Base-by-base conservation (phyloP, 108 stramenopile genomes). In the Cylindrotheca fusiformis region DNA sequence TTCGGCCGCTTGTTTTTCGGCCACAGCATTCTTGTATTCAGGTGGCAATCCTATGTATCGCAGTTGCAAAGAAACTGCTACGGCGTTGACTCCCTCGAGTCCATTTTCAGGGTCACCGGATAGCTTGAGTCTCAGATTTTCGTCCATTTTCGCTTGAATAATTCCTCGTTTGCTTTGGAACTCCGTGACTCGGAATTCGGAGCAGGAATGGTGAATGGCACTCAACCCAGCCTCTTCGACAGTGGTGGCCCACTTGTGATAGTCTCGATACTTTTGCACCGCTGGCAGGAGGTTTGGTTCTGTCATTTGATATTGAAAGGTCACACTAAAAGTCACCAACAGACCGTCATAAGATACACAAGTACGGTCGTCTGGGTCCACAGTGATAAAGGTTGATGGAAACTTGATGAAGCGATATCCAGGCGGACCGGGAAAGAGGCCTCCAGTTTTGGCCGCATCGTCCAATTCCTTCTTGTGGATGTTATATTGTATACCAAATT, bases 401-500 rank as follows among this genome's bases (percentile, higher is more conserved):
- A 82, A 82, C 45, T 82, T 82, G 57, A 82, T 68, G 49, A 82
- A 78, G 21, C 48, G 29, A 65, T 71, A 80, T 20, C 74, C 67
- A 32, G 70, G 70, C 21, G 70, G 70, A 10, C 70, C 70, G 26
- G 36, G 18, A 30, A 58, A 57, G 20, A 71, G 32, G 4, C 70
- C 70, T 27, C 70, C 76, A 12, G 48, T 41, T 29, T 71, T 63
- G 17, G 69, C 49, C n/a, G 69, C 69, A 30, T 77, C 80, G 12
- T 74, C 70, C 24, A 82, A 48, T 29, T 71, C 28, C 63, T 82
- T 82, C 18, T 33, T 59, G 50, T 75, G 57, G 12, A 59, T 32
- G 46, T 66, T 60, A 58, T 82, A 82, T 44, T 65, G 27, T 2
- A 77, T 31, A 41, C 81, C 81, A 59, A 66, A 78, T 41, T 78